phyloP scores from a whole-genome alignment of 345 rosid genomes.

The Luvunga scandens region DNA sequence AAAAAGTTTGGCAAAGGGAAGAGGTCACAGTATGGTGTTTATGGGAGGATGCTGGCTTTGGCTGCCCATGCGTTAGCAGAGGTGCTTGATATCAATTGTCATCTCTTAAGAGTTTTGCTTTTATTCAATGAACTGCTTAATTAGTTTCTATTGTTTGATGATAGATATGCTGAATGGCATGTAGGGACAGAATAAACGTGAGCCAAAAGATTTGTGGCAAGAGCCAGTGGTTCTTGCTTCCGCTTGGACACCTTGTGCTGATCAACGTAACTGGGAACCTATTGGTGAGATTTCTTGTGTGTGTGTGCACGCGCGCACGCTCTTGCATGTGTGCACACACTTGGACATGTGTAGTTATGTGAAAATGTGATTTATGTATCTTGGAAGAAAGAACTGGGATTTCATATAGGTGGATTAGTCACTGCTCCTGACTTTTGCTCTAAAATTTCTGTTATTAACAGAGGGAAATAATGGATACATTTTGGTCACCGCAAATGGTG shows the following conservation, averaged over 20 bases:
- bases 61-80: slow-evolving; percentile 96
- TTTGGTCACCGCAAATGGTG: slow-evolving; percentile 94
- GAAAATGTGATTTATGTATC: background rate
- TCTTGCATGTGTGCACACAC: background rate
- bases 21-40: slow-evolving; percentile 47
- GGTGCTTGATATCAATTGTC: slow-evolving; percentile 38
- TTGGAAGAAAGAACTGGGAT: background rate
- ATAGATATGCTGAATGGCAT: slow-evolving; percentile 6
- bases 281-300: slow-evolving; percentile 49
- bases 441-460: slow-evolving; percentile 22
- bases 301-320: no score
- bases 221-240: slow-evolving; percentile 73
- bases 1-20: slow-evolving; percentile 44
- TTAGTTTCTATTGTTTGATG: background rate
- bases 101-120: background rate
- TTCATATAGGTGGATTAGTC: background rate
- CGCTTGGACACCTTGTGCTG: slow-evolving; percentile 89
- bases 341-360: background rate
- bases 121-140: background rate
- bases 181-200: slow-evolving; percentile 72
- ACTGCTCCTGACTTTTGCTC: slow-evolving; percentile 5
- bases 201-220: slow-evolving; percentile 92
- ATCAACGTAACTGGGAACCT: slow-evolving; percentile 70
- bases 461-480: slow-evolving; percentile 89
- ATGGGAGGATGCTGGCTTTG: slow-evolving; percentile 77